Percentiles rank a stretch among this genome's conserved stretches.
phyloP scores from a whole-genome alignment of 352 stramenopile genomes.

The Pythium rhizo-oryzae region DNA sequence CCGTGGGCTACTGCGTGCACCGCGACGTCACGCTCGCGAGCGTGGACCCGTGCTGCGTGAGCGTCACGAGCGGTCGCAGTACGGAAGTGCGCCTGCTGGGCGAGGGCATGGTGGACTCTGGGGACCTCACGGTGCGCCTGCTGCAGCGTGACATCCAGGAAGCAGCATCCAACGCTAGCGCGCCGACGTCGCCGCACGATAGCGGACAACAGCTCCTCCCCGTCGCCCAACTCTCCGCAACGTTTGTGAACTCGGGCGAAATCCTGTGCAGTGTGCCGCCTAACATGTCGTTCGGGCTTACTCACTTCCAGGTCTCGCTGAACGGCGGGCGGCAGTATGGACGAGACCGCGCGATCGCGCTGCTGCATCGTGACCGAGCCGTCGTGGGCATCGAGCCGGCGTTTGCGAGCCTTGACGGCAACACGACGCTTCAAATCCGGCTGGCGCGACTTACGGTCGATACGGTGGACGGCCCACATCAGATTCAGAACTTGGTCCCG shows the following conservation, averaged over 20 bases:
- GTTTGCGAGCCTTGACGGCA: constrained; percentile 48
- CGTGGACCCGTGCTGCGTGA: constrained; percentile 60
- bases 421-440: constrained; percentile 34
- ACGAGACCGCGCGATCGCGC: constrained; percentile 35
- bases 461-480: constrained; percentile 40
- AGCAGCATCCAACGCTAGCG: neutral
- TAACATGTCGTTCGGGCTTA: constrained; percentile 73
- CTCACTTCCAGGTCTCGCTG: constrained; percentile 53
- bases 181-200: neutral
- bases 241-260: constrained; percentile 48
- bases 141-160: constrained; percentile 41
- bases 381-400: constrained; percentile 40
- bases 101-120: constrained; percentile 62
- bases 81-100: constrained; percentile 60
- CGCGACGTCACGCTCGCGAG: constrained; percentile 46
- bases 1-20: constrained; percentile 50
- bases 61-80: constrained; percentile 52
- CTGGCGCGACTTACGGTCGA: constrained; percentile 43
- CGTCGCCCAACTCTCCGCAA: constrained; percentile 54
- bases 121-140: constrained; percentile 59
- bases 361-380: constrained; percentile 54
- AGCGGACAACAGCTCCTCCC: neutral
- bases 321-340: constrained; percentile 71
- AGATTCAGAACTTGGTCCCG: constrained; percentile 51
- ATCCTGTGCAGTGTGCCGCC: constrained; percentile 59